Conservation (phyloP, 2,329 filamentous ascomycete species). For the Arthroderma sp. region DNA sequence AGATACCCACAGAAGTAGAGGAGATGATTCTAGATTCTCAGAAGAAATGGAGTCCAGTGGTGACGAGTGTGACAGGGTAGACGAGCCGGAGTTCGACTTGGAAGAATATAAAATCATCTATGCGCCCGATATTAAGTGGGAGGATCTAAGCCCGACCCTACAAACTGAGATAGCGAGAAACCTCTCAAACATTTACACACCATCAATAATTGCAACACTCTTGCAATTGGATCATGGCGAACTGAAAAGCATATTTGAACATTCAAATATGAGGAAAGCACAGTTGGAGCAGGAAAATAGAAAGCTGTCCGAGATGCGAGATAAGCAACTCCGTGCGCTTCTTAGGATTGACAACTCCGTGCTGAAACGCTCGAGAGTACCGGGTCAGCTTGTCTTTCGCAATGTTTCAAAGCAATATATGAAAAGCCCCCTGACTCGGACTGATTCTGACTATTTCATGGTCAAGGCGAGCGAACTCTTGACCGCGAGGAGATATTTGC, state of each 20-base stretch:
- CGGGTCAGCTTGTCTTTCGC: slow-evolving; percentile 18
- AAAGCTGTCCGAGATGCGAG: slow-evolving; percentile 21
- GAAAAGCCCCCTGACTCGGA: slow-evolving; percentile 5
- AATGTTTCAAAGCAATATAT: slow-evolving; percentile 14
- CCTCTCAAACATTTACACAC: slow-evolving; percentile 15
- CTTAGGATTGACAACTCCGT: slow-evolving; percentile 22
- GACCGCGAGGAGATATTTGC: slow-evolving; percentile 20
- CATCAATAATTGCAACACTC: slow-evolving; percentile 12
- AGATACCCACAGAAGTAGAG: no score
- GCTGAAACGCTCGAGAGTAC: slow-evolving; percentile 13
- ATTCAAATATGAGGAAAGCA: slow-evolving; percentile 13
- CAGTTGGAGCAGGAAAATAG: slow-evolving; percentile 20
- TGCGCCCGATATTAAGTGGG: slow-evolving; percentile 17
- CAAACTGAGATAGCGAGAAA: slow-evolving; percentile 26
- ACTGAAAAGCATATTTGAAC: slow-evolving; percentile 10
- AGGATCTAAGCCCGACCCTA: slow-evolving; percentile 19
- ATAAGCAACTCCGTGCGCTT: slow-evolving; percentile 21
- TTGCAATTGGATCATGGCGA: slow-evolving; percentile 18
- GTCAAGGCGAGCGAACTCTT: slow-evolving; percentile 21
- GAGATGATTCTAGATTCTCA: no score
- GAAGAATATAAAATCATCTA: slow-evolving; percentile 7
- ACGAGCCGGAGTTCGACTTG: neutral
- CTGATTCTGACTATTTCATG: slow-evolving; percentile 16
- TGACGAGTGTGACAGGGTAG: slow-evolving; percentile 4
- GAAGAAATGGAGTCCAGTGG: slow-evolving; percentile 6